Base-by-base conservation (phyloP, 129 eudicot genomes). In the Kitagawia praeruptora region DNA sequence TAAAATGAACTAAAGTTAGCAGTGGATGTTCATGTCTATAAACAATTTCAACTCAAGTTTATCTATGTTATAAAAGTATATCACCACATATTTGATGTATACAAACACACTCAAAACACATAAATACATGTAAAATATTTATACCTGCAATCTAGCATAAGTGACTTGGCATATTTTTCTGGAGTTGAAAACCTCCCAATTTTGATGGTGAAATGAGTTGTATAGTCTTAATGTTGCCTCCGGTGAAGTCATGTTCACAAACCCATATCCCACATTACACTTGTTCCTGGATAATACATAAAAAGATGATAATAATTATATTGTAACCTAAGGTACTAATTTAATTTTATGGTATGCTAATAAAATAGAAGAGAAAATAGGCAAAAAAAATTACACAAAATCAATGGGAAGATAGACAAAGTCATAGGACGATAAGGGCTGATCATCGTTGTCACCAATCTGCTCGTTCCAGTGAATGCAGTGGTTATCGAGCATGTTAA, bases 401-500 rank as follows among this genome's bases (percentile, higher is more conserved):
- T 94, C 98, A 58, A 94, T 94, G 38, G 98, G 98, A 44, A 94
- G 97, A 66, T 94, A 94, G 48, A 92, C 91, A 77, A 94, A 94
- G 83, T 94, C 98, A 54, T 89, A 94, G 37, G 98, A 82, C 16
- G 98, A 90, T 82, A 86, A 86, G 7, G 96, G 93, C 86, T 83
- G 85, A 16, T 88, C 81, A 0, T 84, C 90, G 3, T 46, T 11
- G 4, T 46, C 49, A 25, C 79, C 88, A 74, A 94, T 88, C 89
- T 90, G 93, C 87, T 94, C 91, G 72, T 94, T 95, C 84, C 89
- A 88, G 85, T 90, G 92, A 40, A 95, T 95, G 78, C 98, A 95
- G 86, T 92, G 98, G 79, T 95, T 95, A 87, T 95, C 98, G 91
- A 95, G 84, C 98, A 95, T 90, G 89, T 90, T 90, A 84, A 95